Evolutionary conservation across 2,329 filamentous ascomycete species (phyloP).

Genomic region (Sclerotinia borealis): DNA sequence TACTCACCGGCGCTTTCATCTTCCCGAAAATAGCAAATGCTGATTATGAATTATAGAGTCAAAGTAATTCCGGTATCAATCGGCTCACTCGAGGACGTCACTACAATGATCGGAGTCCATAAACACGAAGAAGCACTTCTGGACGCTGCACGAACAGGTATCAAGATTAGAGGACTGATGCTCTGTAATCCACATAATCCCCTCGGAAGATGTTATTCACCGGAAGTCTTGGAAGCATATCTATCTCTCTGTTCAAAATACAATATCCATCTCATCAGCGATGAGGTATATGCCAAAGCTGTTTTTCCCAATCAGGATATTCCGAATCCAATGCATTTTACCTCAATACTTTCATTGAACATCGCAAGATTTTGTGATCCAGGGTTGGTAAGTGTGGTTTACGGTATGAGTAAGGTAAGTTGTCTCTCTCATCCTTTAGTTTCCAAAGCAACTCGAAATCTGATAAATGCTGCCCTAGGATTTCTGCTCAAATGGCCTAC

Average conservation of each 20-base stretch:
- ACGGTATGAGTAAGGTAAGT: slow-evolving; percentile 20
- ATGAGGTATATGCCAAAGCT: slow-evolving; percentile 45
- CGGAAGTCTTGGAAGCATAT: slow-evolving; percentile 25
- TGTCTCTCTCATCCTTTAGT: rapidly evolving
- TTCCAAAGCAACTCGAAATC: background rate
- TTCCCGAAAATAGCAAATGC: background rate
- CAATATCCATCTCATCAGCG: slow-evolving; percentile 40
- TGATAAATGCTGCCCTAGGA: slow-evolving; percentile 23
- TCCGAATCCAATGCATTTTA: slow-evolving; percentile 37
- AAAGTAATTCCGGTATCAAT: background rate
- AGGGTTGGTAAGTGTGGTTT: slow-evolving; percentile 38
- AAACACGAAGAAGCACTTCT: slow-evolving; percentile 37
- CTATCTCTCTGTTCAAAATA: slow-evolving; percentile 39
- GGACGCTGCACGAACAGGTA: slow-evolving; percentile 30
- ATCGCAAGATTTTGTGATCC: slow-evolving; percentile 39
- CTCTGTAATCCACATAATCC: slow-evolving; percentile 35
- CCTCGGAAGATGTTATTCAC: slow-evolving; percentile 19
- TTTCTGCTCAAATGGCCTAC: slow-evolving; percentile 42
- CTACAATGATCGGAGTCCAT: slow-evolving; percentile 29
- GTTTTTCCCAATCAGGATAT: slow-evolving; percentile 34
- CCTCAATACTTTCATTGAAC: slow-evolving; percentile 44
- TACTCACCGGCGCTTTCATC: background rate
- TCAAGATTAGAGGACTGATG: slow-evolving; percentile 33
- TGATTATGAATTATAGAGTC: background rate
- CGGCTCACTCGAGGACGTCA: slow-evolving; percentile 32